These are phyloP conservation scores for Aspergillus oerlinghausenensis DNA, from an alignment of 2,329 filamentous ascomycete genomes.

Conservation along the genomic window DNA sequence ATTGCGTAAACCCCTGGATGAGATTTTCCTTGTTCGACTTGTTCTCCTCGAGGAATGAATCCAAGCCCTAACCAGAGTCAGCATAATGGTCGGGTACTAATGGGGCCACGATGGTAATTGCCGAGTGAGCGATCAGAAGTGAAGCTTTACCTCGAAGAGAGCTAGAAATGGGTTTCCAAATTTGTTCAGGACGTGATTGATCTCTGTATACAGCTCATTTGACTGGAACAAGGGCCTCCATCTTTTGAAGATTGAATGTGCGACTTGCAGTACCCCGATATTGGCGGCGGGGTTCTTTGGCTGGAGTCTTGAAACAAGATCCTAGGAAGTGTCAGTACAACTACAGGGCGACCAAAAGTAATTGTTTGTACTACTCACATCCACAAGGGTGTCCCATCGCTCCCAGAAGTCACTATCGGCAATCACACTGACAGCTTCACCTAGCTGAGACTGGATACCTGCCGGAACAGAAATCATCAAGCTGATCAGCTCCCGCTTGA, in stretches of 20 bases:
- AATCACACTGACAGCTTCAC: slow-evolving; percentile 94
- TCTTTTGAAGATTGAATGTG: slow-evolving; percentile 94
- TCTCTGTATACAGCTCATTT: slow-evolving; percentile 87
- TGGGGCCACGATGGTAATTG: not conserved
- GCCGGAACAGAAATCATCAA: slow-evolving; percentile 91
- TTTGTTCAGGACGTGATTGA: slow-evolving; percentile 86
- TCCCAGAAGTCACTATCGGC: slow-evolving; percentile 97
- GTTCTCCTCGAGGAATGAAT: slow-evolving; percentile 63
- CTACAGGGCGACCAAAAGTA: not conserved
- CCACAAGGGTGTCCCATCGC: slow-evolving; percentile 91
- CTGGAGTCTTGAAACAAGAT: slow-evolving; percentile 83
- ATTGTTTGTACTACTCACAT: slow-evolving; percentile 48
- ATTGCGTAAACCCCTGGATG: slow-evolving; percentile 72
- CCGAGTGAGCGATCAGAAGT: not conserved
- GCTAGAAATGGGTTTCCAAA: slow-evolving; percentile 81
- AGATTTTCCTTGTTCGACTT: slow-evolving; percentile 69
- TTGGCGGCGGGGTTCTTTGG: slow-evolving; percentile 78
- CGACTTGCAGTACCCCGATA: slow-evolving; percentile 91
- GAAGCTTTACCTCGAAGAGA: slow-evolving; percentile 62
- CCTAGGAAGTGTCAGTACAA: slow-evolving; percentile 42
- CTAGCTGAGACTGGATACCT: slow-evolving; percentile 85
- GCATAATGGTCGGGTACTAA: not conserved
- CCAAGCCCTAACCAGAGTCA: slow-evolving; percentile 38
- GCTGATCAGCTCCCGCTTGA: slow-evolving; percentile 92
- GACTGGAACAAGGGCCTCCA: slow-evolving; percentile 94